Conservation (phyloP, 192 early-diverging fungal genomes). For the Linnemannia hyalina region DNA sequence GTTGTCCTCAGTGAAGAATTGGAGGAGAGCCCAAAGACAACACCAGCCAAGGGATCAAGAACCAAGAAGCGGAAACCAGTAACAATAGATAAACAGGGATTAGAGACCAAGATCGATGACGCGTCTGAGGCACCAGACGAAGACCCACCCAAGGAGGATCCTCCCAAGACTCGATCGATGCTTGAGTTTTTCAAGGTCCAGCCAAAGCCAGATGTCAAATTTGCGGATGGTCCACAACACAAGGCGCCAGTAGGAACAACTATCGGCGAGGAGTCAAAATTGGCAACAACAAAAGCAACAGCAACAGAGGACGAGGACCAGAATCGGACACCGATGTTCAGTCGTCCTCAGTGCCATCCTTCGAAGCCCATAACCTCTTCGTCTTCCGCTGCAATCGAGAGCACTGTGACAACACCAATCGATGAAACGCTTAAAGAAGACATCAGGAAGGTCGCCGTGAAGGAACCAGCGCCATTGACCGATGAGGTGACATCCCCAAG, state of each 20-base stretch:
- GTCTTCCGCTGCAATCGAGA: not conserved
- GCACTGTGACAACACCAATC: not conserved
- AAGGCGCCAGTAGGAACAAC: not conserved
- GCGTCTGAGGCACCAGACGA: not conserved
- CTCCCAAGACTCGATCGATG: slow-evolving; percentile 6
- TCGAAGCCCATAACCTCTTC: not conserved
- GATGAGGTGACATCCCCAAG: not conserved
- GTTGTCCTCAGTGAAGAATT: not conserved
- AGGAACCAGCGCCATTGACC: not conserved
- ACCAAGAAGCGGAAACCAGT: not conserved
- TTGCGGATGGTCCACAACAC: not conserved
- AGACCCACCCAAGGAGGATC: not conserved
- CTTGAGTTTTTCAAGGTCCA: slow-evolving; percentile 16
- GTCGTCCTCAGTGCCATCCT: not conserved
- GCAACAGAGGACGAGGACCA: not conserved
- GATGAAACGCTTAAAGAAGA: not conserved
- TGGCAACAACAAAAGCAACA: not conserved
- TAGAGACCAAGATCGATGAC: not conserved
- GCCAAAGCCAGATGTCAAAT: not conserved
- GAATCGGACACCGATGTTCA: not conserved
- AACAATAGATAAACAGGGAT: not conserved
- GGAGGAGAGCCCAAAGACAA: not conserved
- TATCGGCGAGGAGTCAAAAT: not conserved
- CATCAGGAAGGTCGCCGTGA: not conserved
- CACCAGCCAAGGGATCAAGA: not conserved